Base-by-base conservation (phyloP, 1,284 basidiomycete genomes). In the Ceratobasidium sp. region DNA sequence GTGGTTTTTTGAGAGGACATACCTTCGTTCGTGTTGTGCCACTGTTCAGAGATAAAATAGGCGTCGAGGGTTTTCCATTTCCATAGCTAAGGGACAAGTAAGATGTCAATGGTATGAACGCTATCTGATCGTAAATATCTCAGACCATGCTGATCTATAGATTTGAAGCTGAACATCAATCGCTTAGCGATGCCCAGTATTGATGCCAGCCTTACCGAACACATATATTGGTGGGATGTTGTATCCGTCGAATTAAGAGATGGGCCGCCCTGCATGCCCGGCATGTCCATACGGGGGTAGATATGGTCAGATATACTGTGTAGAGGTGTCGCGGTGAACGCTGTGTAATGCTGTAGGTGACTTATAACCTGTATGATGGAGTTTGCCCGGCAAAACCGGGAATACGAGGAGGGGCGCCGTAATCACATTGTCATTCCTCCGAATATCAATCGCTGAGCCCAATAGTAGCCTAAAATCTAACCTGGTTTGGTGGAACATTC, bases 91-190 rank as follows among this genome's bases (percentile, higher is more conserved):
- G 26, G 12, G 23, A 15, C n/a, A 67, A 23, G 50, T 50, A 9
- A 23, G 15, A 12, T 7, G 3, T 48, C 10, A 15, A 33, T 20
- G 20, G 13, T 40, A 13, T 26, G 1, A 54, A 38, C 12, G 33
- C 33, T 4, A 33, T 1, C 2, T 33, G 33, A 42, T 26, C 3
- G 4, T 38, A 12, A 17, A 48, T 10, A 13, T 28, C 40, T n/a
- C 61, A 12, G 44, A 76, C 73, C 73, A 76, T 76, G 64, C 40
- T 76, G 62, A 76, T 76, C 73, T 76, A 26, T 2, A 9, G 20
- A 26, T 26, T 13, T 1, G 15, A 33, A 15, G 28, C 10, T 9
- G 26, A 2, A 46, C 5, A 23, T 40, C 3, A 33, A 33, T 33
- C 4, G 33, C 13, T 20, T 17, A 17, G 26, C 5, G 15, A 42